These are phyloP conservation scores for Myxozyma vanderwaltii DNA, from an alignment of 805 yeast species.

Conservation along the genomic window DNA sequence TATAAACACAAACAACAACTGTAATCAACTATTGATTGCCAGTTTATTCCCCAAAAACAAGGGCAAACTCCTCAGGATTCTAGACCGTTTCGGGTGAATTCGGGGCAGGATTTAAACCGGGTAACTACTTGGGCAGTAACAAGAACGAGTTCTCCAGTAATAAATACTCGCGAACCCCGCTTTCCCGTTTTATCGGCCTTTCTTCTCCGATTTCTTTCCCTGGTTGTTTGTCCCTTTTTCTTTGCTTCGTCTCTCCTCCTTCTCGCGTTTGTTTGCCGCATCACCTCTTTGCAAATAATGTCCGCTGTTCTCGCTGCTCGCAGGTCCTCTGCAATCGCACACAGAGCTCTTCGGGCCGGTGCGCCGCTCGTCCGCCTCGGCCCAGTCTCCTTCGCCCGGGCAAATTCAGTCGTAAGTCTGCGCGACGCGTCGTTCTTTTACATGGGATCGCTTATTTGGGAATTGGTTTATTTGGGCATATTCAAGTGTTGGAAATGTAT, in stretches of 20 bases:
- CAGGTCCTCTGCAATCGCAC: not conserved
- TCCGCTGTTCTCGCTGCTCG: slow-evolving; percentile 8
- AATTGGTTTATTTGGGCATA: no score
- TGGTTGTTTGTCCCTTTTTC: not conserved
- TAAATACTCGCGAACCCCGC: slow-evolving; percentile 1
- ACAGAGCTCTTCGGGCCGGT: slow-evolving; percentile 7
- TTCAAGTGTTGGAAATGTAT: no score
- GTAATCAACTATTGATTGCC: no score
- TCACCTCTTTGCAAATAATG: not conserved
- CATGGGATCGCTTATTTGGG: no score
- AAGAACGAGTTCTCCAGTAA: not conserved
- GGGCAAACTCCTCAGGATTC: no score
- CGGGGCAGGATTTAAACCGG: not conserved
- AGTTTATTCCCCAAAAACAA: no score
- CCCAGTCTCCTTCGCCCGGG: slow-evolving; percentile 6
- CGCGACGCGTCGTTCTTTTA: no score
- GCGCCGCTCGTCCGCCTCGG: slow-evolving; percentile 5
- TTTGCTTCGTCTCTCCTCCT: not conserved
- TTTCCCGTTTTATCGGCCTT: slow-evolving; percentile 1
- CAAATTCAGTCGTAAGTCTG: slow-evolving; percentile 23
- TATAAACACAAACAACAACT: no score
- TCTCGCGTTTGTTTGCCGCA: not conserved
- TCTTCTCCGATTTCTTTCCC: not conserved
- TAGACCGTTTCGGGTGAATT: not conserved
- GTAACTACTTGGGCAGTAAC: not conserved